These are phyloP conservation scores for Diutina rugosa DNA, from an alignment of 1,139 yeast genomes.

Conservation along the genomic window DNA sequence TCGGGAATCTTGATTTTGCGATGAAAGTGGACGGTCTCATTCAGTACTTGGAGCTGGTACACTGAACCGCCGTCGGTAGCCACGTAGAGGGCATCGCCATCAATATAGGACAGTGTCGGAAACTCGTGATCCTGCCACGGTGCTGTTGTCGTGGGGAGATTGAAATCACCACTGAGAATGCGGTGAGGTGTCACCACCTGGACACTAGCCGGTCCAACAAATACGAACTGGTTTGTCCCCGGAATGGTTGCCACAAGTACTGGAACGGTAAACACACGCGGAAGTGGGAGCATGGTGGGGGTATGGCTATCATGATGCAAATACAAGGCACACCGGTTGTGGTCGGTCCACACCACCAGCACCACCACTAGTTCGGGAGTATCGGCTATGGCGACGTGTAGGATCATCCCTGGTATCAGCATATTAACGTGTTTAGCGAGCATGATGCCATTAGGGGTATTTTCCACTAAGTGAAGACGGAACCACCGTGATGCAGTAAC, in stretches of 20 bases:
- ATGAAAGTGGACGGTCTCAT: not conserved
- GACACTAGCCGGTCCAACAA: not conserved
- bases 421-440: not conserved
- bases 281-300: not conserved
- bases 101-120: not conserved
- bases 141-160: not conserved
- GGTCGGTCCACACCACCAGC: not conserved
- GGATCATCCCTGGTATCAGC: not conserved
- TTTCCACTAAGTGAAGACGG: not conserved
- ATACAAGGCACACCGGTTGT: not conserved
- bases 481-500: not conserved
- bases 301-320: not conserved
- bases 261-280: not conserved
- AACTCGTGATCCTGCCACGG: not conserved
- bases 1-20: not conserved
- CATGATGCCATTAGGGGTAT: not conserved
- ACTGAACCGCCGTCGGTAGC: not conserved
- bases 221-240: not conserved
- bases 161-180: not conserved
- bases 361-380: not conserved
- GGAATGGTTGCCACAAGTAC: not conserved
- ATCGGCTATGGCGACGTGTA: not conserved
- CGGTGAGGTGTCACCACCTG: not conserved
- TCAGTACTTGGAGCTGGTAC: not conserved
- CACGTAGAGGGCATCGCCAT: not conserved